These are phyloP conservation scores for Cladosporium sp. DNA, from an alignment of 2,329 filamentous ascomycete species.

Conservation along the genomic window DNA sequence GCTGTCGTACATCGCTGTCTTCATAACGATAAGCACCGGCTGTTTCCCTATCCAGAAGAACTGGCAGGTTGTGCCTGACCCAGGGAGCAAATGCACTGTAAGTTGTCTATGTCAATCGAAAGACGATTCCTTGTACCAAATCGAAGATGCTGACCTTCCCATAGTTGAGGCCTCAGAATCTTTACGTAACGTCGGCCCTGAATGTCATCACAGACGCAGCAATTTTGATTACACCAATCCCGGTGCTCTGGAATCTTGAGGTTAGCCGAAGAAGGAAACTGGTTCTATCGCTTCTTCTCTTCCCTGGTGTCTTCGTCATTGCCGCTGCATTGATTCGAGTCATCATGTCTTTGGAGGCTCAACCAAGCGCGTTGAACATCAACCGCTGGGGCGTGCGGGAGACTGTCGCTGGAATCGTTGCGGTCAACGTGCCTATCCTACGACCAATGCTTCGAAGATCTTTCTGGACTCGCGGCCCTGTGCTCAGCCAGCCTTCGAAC, in stretches of 20 bases:
- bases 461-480: slow-evolving; percentile 35
- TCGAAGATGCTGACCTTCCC: not conserved
- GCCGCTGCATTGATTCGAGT: slow-evolving; percentile 40
- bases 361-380: slow-evolving; percentile 38
- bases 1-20: slow-evolving; percentile 37
- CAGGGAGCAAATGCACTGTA: slow-evolving; percentile 34
- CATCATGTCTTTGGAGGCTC: slow-evolving; percentile 35
- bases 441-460: slow-evolving; percentile 33
- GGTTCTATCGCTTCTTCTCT: slow-evolving; percentile 38
- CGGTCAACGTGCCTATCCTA: slow-evolving; percentile 41
- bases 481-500: not conserved
- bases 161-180: not conserved
- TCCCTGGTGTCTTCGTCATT: slow-evolving; percentile 42
- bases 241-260: slow-evolving; percentile 39
- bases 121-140: not conserved
- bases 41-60: slow-evolving; percentile 36
- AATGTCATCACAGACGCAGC: slow-evolving; percentile 40
- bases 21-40: slow-evolving; percentile 37
- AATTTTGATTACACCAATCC: slow-evolving; percentile 40
- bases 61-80: slow-evolving; percentile 35
- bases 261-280: slow-evolving; percentile 38
- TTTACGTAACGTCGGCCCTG: not conserved
- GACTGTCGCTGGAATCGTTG: slow-evolving; percentile 41
- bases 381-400: slow-evolving; percentile 45
- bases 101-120: not conserved